A percentile compares a stretch with the other conserved stretches of the same genome.
Evolutionary conservation across 2,329 filamentous ascomycete genomes (phyloP).

Genomic region (Clarireedia hainanense): DNA sequence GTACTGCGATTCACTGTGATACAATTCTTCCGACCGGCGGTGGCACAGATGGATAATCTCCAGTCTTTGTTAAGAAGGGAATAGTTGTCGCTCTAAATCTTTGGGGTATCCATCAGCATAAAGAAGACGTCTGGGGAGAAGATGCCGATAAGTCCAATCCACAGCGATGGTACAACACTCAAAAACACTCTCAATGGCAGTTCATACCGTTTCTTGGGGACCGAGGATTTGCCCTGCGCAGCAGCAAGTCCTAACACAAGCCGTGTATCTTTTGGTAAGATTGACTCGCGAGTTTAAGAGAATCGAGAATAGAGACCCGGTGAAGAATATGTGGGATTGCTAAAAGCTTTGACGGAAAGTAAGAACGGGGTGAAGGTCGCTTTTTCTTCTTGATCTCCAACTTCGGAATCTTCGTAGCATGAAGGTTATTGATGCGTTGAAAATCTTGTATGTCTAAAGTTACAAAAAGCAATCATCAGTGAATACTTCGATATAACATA

Average conservation of each 20-base stretch:
- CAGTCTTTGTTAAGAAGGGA: slow-evolving; percentile 23
- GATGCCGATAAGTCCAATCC: slow-evolving; percentile 30
- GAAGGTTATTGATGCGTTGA: neutral
- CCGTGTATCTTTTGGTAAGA: slow-evolving; percentile 26
- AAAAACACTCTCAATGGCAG: slow-evolving; percentile 23
- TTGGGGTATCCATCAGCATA: slow-evolving; percentile 23
- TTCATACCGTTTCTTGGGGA: slow-evolving; percentile 31
- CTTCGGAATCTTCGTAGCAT: neutral
- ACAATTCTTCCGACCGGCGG: slow-evolving; percentile 27
- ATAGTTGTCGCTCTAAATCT: slow-evolving; percentile 16
- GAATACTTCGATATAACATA: neutral
- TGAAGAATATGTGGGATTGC: neutral
- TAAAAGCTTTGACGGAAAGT: slow-evolving; percentile 5
- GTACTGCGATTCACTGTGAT: slow-evolving; percentile 33
- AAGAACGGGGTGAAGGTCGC: slow-evolving; percentile 8
- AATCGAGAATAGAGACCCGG: slow-evolving; percentile 23
- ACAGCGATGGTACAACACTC: slow-evolving; percentile 29
- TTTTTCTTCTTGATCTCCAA: neutral
- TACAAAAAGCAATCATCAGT: neutral
- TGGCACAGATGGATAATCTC: slow-evolving; percentile 22
- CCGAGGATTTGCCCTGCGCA: slow-evolving; percentile 29
- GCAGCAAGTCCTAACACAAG: slow-evolving; percentile 30
- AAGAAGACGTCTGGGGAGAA: slow-evolving; percentile 28
- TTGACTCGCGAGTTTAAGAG: slow-evolving; percentile 18
- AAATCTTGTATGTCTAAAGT: neutral